These are phyloP conservation scores for Rubia tinctorum DNA, from an alignment of 305 asterid genomes.

Conservation along the genomic window DNA sequence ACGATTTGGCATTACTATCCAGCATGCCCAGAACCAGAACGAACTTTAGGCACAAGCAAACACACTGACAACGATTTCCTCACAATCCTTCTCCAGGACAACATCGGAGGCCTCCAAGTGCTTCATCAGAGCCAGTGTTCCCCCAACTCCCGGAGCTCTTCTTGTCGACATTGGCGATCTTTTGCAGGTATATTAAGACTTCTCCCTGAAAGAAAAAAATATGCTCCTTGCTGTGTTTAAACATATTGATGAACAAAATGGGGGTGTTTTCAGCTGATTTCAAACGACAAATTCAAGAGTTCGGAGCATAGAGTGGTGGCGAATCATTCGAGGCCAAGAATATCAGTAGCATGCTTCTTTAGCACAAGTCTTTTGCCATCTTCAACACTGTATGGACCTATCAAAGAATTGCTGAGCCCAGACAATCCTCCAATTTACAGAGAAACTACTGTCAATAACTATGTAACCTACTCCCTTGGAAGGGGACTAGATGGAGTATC, in stretches of 20 bases:
- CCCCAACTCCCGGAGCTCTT: constrained; percentile 20
- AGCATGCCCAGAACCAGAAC: constrained; percentile 22
- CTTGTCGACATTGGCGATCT: constrained; percentile 22
- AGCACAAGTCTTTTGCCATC: constrained; percentile 35
- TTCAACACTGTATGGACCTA: constrained; percentile 25
- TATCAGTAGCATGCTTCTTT: constrained; percentile 61
- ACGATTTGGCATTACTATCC: constrained; percentile 20
- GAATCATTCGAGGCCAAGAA: constrained; percentile 43
- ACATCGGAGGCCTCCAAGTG: constrained; percentile 24
- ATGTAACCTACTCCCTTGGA: not conserved
- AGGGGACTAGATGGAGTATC: constrained; percentile 10
- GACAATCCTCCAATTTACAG: constrained; percentile 26
- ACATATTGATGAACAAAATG: not conserved
- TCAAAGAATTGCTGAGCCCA: constrained; percentile 28
- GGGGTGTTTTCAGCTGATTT: constrained; percentile 24
- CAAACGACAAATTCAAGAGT: constrained; percentile 49
- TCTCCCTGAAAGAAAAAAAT: no score
- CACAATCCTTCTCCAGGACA: constrained; percentile 22
- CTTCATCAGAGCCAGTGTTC: constrained; percentile 22
- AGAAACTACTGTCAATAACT: constrained; percentile 27
- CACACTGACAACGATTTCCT: constrained; percentile 20
- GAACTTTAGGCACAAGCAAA: constrained; percentile 18
- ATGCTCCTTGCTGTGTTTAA: no score
- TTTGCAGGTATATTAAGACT: no score
- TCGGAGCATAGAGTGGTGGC: constrained; percentile 56